Evolutionary conservation across 2,329 filamentous ascomycete genomes (phyloP).

Genomic region (Xylaria hypoxylon): DNA sequence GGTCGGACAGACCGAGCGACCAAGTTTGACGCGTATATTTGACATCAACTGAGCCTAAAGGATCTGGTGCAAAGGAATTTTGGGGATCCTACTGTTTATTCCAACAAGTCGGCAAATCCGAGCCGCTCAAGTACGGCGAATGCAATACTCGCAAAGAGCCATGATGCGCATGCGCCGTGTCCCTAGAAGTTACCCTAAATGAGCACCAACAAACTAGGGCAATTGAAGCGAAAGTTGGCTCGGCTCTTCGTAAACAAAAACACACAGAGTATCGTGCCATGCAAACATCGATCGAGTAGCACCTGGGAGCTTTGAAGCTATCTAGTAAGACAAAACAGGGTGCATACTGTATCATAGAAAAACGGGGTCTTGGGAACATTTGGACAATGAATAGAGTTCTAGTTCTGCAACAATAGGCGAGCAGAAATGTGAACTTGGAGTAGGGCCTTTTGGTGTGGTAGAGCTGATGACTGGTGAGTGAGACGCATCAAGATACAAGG

Average conservation of each 20-base stretch:
- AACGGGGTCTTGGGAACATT: background rate
- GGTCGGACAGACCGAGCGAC: slow-evolving; percentile 31
- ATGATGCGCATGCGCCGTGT: background rate
- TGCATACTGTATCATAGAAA: background rate
- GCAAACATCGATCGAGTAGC: slow-evolving; percentile 30
- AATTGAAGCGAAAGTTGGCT: slow-evolving; percentile 31
- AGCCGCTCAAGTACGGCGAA: background rate
- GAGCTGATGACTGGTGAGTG: slow-evolving; percentile 15
- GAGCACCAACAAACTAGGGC: slow-evolving; percentile 20
- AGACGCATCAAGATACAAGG: slow-evolving; percentile 1
- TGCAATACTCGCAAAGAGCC: background rate
- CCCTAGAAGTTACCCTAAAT: background rate
- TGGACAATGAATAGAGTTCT: background rate
- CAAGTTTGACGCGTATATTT: slow-evolving; percentile 21
- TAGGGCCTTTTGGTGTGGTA: background rate
- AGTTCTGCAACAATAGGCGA: background rate
- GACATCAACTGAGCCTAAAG: slow-evolving; percentile 7
- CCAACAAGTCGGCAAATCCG: slow-evolving; percentile 29
- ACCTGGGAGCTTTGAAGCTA: slow-evolving; percentile 12
- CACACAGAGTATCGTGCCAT: slow-evolving; percentile 17
- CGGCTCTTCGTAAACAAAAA: slow-evolving; percentile 2
- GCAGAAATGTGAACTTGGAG: background rate
- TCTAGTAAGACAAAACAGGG: background rate
- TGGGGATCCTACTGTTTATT: slow-evolving; percentile 13
- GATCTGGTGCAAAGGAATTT: slow-evolving; percentile 21